These are phyloP conservation scores for Syzygium aromaticum DNA, from an alignment of 345 rosid genomes.

Conservation along the genomic window DNA sequence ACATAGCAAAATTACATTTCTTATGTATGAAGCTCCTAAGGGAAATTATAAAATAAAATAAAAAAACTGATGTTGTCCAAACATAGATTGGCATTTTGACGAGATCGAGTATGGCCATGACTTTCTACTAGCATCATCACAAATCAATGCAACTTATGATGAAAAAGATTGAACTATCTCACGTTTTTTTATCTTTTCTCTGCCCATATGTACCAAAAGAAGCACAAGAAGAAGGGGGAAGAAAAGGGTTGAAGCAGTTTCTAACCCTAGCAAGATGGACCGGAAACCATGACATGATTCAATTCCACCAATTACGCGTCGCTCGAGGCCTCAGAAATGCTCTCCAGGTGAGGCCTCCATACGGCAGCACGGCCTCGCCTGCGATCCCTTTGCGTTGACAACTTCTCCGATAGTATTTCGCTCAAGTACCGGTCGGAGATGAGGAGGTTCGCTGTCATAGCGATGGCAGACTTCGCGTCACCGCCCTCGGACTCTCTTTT, in stretches of 20 bases:
- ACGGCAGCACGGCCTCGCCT: slow-evolving; percentile 83
- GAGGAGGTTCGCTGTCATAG: slow-evolving; percentile 17
- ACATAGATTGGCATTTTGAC: neutral
- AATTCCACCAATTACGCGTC: slow-evolving; percentile 7
- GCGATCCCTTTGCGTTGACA: slow-evolving; percentile 67
- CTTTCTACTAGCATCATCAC: neutral
- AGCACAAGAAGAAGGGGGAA: neutral
- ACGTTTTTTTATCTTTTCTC: neutral
- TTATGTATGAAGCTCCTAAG: neutral
- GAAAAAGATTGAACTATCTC: neutral
- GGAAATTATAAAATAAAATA: neutral
- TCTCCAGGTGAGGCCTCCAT: slow-evolving; percentile 95
- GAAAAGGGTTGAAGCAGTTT: neutral
- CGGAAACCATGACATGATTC: neutral
- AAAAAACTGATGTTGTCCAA: neutral
- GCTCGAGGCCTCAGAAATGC: slow-evolving; percentile 52
- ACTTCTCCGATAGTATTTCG: slow-evolving; percentile 87
- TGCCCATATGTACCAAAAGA: neutral
- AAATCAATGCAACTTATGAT: neutral
- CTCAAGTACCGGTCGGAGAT: slow-evolving; percentile 75
- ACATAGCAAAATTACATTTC: neutral
- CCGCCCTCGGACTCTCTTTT: neutral
- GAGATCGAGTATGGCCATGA: neutral
- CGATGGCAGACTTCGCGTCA: neutral
- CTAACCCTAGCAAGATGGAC: neutral